Conservation (phyloP, 2,329 filamentous ascomycete genomes). For the Ophidiomyces ophidiicola region DNA sequence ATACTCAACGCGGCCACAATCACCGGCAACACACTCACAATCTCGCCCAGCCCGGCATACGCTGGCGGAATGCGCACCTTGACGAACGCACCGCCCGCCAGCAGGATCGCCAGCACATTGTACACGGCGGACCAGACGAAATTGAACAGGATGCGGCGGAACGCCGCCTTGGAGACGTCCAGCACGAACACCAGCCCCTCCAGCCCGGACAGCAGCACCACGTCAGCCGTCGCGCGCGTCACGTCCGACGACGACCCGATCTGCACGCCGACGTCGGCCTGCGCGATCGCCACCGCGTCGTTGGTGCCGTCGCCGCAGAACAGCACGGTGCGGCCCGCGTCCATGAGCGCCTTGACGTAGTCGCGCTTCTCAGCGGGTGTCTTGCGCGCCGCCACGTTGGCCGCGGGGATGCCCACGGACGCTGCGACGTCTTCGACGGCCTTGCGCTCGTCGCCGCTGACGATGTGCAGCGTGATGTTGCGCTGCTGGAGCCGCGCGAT, state of each 20-base stretch:
- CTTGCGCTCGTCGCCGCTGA: slow-evolving; percentile 44
- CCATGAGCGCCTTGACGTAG: slow-evolving; percentile 37
- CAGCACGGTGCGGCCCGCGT: slow-evolving; percentile 38
- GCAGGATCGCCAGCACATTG: slow-evolving; percentile 55
- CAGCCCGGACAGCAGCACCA: slow-evolving; percentile 52
- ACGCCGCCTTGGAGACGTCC: slow-evolving; percentile 37
- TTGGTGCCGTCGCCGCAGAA: slow-evolving; percentile 73
- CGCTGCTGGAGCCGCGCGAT: slow-evolving; percentile 40
- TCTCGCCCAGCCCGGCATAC: slow-evolving; percentile 58
- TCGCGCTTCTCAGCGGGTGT: slow-evolving; percentile 44
- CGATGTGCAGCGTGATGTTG: slow-evolving; percentile 42
- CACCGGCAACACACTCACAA: slow-evolving; percentile 63
- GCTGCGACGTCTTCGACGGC: slow-evolving; percentile 40
- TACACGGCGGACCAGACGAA: slow-evolving; percentile 60
- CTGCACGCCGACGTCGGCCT: slow-evolving; percentile 59
- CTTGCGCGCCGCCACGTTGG: slow-evolving; percentile 35
- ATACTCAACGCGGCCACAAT: slow-evolving; percentile 40
- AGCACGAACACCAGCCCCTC: slow-evolving; percentile 47
- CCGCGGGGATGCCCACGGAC: slow-evolving; percentile 29
- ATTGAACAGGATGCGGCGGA: slow-evolving; percentile 50
- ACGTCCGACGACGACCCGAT: slow-evolving; percentile 53
- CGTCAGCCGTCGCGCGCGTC: slow-evolving; percentile 54
- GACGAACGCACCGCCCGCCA: slow-evolving; percentile 55
- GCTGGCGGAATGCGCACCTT: slow-evolving; percentile 46
- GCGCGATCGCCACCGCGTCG: slow-evolving; percentile 59